Percentiles rank a stretch among this genome's conserved stretches.
These are phyloP conservation scores for Kazachstania africana DNA, from an alignment of 805 yeast species.

Conservation along the genomic window DNA sequence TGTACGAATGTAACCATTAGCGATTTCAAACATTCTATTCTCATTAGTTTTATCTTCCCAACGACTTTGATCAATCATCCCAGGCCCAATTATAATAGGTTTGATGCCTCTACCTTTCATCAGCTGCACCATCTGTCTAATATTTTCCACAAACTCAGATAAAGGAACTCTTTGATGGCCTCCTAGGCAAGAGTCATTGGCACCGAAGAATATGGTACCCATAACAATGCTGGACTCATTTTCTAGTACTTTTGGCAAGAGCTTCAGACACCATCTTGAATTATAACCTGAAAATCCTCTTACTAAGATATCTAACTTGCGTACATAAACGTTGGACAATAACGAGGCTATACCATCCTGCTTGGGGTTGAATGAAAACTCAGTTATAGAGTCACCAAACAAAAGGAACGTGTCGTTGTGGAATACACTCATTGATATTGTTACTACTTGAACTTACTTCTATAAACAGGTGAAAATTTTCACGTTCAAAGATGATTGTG, in stretches of 20 bases:
- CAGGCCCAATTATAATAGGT: conserved; percentile 54
- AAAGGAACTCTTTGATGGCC: conserved; percentile 41
- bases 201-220: conserved; percentile 62
- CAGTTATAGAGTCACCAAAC: conserved; percentile 18
- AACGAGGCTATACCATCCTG: conserved; percentile 43
- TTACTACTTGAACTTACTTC: no score
- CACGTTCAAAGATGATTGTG: no score
- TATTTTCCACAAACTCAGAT: conserved; percentile 38
- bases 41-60: conserved; percentile 28
- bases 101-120: conserved; percentile 34
- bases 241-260: conserved; percentile 40
- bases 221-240: conserved; percentile 36
- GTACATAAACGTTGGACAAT: conserved; percentile 37
- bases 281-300: conserved; percentile 76
- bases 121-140: conserved; percentile 30
- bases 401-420: conserved; percentile 30
- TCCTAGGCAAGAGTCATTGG: conserved; percentile 55
- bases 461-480: no score
- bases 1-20: conserved; percentile 34
- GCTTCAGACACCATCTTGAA: conserved; percentile 42
- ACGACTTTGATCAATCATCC: conserved; percentile 35
- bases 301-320: conserved; percentile 56
- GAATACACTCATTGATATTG: no score
- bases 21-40: no score
- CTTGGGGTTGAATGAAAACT: conserved; percentile 34